Base-by-base conservation (phyloP, 352 stramenopile species). In the Globisporangium nodosum region DNA sequence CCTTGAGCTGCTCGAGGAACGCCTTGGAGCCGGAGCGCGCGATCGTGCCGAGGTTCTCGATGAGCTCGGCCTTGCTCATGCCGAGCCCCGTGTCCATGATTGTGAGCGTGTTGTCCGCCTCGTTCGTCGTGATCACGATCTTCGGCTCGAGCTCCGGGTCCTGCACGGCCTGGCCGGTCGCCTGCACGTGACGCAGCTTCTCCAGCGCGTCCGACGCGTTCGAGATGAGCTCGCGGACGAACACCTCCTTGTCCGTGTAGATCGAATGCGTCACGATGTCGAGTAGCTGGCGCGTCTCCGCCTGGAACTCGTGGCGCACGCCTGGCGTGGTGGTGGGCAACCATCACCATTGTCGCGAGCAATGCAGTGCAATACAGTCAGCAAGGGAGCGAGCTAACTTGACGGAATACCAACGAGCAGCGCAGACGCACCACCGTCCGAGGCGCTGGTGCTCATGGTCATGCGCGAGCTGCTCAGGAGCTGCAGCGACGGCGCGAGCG, bases 171-270 rank as follows among this genome's bases (percentile, higher is more conserved):
- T 82, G 76, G 58, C 85, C 78, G 15, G 79, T 90, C n/a, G 81
- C 85, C 63, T 93, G 77, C 65, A 92, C 58, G 69, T 99, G 97
- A 54, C 97, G 90, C 39, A 99, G 78, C 77, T 99, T 99, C 78
- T 99, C 97, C 18, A 99, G 81, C 9, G 97, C 96, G 74, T 99
- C 98, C 20, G 92, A 98, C 0, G 97, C 92, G 71, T 99, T 99
- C 27, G 92, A 99, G 56, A 99, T 97, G 15, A 99, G 80, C 73
- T 99, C 97, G 45, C 96, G 86, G 30, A 99, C 78, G 74, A 99
- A 99, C 2, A 99, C 94, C 61, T 99, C 96, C 79, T 99, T 99
- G 76, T 99, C 96, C 35, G 97, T 99, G 81, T 99, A 99, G 57
- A 99, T 96, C 18, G 97, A 99, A 76, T 99, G 94, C 9, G 96